A percentile compares a stretch with the other conserved stretches of the same genome.
Conservation (phyloP, 2,329 filamentous ascomycete genomes). For the Neodidymelliopsis sp. region DNA sequence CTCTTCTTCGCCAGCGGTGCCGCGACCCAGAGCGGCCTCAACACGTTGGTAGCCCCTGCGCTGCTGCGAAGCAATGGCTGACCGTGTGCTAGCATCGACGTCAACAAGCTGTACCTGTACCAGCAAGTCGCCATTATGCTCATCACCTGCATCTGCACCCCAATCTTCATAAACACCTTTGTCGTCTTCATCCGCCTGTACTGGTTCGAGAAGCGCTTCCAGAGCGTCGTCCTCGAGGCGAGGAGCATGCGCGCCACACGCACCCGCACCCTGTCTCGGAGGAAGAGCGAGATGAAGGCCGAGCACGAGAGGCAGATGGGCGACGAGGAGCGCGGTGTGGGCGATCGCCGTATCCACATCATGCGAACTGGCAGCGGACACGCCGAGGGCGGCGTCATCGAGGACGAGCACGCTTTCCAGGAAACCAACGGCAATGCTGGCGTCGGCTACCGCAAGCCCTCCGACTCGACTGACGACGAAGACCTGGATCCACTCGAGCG, state of each 20-base stretch:
- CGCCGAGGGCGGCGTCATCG: slow-evolving; percentile 66
- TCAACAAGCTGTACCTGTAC: slow-evolving; percentile 57
- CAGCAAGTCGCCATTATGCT: slow-evolving; percentile 60
- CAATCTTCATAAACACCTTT: slow-evolving; percentile 60
- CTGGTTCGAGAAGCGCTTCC: slow-evolving; percentile 98
- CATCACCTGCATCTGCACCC: slow-evolving; percentile 49
- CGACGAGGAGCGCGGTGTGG: slow-evolving; percentile 68
- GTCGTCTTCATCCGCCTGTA: slow-evolving; percentile 94
- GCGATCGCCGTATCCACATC: slow-evolving; percentile 70
- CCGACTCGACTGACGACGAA: slow-evolving; percentile 20
- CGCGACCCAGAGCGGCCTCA: slow-evolving; percentile 91
- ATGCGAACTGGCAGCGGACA: slow-evolving; percentile 64
- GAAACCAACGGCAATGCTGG: slow-evolving; percentile 51
- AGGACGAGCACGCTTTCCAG: slow-evolving; percentile 54
- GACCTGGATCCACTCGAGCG: slow-evolving; percentile 30
- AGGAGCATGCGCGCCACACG: slow-evolving; percentile 64
- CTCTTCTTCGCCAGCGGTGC: slow-evolving; percentile 87
- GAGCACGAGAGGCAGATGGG: slow-evolving; percentile 54
- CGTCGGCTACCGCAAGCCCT: slow-evolving; percentile 8
- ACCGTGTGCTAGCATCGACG: slow-evolving; percentile 52
- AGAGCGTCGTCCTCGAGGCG: slow-evolving; percentile 79
- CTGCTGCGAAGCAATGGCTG: slow-evolving; percentile 14
- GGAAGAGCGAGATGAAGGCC: slow-evolving; percentile 56
- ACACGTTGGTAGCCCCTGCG: slow-evolving; percentile 62
- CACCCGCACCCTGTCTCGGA: slow-evolving; percentile 67